Evolutionary conservation across 2,329 filamentous ascomycete species (phyloP).

Genomic region (Aspergillus unguis): DNA sequence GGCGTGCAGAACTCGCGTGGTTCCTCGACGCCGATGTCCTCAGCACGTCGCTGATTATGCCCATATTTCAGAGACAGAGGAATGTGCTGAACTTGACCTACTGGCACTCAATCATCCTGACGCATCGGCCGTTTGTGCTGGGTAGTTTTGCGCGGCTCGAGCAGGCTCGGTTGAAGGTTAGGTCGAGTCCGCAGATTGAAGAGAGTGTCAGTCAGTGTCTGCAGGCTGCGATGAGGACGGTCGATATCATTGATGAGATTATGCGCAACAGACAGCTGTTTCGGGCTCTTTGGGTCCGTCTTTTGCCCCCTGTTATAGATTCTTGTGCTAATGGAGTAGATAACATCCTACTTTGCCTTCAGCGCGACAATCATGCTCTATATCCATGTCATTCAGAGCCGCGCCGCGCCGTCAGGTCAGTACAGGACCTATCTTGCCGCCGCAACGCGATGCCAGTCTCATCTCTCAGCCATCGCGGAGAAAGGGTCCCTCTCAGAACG

Average conservation of each 20-base stretch:
- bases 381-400: constrained; percentile 20
- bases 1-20: constrained; percentile 34
- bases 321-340: constrained; percentile 19
- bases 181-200: neutral
- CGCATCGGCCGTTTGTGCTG: constrained; percentile 34
- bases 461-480: constrained; percentile 19
- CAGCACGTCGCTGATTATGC: constrained; percentile 31
- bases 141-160: neutral
- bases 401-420: constrained; percentile 7
- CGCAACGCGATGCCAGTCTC: constrained; percentile 18
- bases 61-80: constrained; percentile 43
- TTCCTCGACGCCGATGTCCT: constrained; percentile 35
- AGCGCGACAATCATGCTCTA: constrained; percentile 20
- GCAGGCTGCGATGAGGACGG: neutral
- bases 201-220: neutral
- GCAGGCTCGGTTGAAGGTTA: neutral
- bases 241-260: constrained; percentile 3
- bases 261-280: constrained; percentile 3
- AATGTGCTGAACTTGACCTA: constrained; percentile 45
- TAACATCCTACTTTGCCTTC: constrained; percentile 22
- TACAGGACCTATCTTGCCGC: constrained; percentile 17
- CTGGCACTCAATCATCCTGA: constrained; percentile 44
- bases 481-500: constrained; percentile 20
- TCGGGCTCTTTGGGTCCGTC: constrained; percentile 1
- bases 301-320: too few species aligned